Evolutionary conservation across 129 eudicot species (phyloP).

Genomic region (carrot (Daucus carota)): DNA sequence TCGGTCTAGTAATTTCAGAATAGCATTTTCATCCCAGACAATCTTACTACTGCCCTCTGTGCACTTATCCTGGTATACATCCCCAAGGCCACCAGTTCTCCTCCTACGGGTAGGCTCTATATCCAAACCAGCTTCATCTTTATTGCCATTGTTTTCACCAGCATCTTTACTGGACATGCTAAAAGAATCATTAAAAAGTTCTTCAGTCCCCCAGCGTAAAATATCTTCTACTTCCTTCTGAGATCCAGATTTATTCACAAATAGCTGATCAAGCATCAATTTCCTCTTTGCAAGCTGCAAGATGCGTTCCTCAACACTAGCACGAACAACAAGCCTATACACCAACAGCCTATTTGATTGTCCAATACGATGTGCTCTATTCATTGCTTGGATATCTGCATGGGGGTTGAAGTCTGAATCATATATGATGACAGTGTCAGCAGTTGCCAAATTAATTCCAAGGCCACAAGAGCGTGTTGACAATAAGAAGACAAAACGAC

Average conservation of each 20-base stretch:
- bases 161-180: slow-evolving; percentile 38
- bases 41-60: slow-evolving; percentile 63
- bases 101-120: slow-evolving; percentile 52
- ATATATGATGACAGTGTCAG: slow-evolving; percentile 89
- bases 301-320: slow-evolving; percentile 95
- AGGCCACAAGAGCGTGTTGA: slow-evolving; percentile 98
- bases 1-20: slow-evolving; percentile 85
- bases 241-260: slow-evolving; percentile 81
- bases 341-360: slow-evolving; percentile 86
- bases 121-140: slow-evolving; percentile 43
- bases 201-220: slow-evolving; percentile 92
- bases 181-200: slow-evolving; percentile 61
- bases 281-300: slow-evolving; percentile 94
- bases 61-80: slow-evolving; percentile 85
- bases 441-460: slow-evolving; percentile 93
- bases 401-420: slow-evolving; percentile 98
- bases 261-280: slow-evolving; percentile 95
- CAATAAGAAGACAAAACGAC: slow-evolving; percentile 72
- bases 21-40: slow-evolving; percentile 86
- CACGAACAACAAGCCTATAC: slow-evolving; percentile 92
- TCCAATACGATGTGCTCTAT: slow-evolving; percentile 95
- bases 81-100: slow-evolving; percentile 83
- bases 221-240: slow-evolving; percentile 95
- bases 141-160: slow-evolving; percentile 30
- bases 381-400: slow-evolving; percentile 99